Evolutionary conservation across 208 protist genomes (phyloP).

Genomic region (Acanthamoeba lenticulata): DNA sequence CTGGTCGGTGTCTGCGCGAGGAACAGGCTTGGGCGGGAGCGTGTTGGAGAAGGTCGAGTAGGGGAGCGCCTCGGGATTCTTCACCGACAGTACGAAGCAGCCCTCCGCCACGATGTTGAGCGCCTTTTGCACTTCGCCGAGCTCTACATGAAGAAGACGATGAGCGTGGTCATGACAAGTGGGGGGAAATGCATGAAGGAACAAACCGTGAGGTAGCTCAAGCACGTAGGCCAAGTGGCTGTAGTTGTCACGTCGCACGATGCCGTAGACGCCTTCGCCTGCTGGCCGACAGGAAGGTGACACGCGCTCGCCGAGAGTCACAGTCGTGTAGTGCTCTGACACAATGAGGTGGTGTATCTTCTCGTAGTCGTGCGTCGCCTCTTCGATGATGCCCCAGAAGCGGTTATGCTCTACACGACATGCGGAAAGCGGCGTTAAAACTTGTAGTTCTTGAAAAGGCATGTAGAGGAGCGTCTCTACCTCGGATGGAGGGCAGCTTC

Average conservation of each 20-base stretch:
- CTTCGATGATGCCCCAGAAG: conserved; percentile 33
- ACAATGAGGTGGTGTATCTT: conserved; percentile 46
- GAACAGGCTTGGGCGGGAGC: not conserved
- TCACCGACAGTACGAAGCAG: conserved; percentile 42
- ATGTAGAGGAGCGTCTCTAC: not conserved
- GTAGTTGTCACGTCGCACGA: conserved; percentile 29
- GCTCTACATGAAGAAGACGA: not conserved
- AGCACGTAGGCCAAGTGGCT: conserved; percentile 29
- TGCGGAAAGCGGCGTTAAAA: too few relatives aligned
- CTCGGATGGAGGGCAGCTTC: conserved; percentile 28
- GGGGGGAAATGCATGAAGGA: not conserved
- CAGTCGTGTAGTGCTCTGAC: conserved; percentile 25
- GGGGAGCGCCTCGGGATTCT: conserved; percentile 20
- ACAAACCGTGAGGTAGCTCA: not conserved
- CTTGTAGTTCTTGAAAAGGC: too few relatives aligned
- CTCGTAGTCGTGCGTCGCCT: conserved; percentile 28
- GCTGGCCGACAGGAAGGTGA: not conserved
- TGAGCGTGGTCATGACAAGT: too few relatives aligned
- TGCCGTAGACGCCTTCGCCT: not conserved
- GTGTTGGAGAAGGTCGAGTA: not conserved
- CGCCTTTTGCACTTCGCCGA: conserved; percentile 25
- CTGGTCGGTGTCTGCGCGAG: not conserved
- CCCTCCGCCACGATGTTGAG: conserved; percentile 46
- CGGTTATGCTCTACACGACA: conserved; percentile 34
- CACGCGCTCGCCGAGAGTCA: not conserved